These are phyloP conservation scores for Alternaria tenuissima DNA, from an alignment of 2,329 filamentous ascomycete genomes.

Conservation along the genomic window DNA sequence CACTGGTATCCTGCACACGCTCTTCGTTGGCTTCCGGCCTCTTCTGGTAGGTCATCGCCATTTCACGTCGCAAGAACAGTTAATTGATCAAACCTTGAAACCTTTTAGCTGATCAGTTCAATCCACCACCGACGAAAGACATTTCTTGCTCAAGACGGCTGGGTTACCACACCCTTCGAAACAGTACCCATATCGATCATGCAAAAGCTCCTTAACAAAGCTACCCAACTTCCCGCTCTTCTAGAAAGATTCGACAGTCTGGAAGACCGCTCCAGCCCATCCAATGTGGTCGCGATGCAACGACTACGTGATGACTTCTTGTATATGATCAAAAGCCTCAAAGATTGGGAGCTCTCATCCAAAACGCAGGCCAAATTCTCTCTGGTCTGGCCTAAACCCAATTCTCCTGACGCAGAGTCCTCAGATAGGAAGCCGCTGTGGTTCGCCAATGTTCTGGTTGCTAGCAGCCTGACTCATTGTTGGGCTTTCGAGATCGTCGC, in stretches of 20 bases:
- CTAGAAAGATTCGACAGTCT: background rate
- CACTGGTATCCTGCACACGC: constrained; percentile 2
- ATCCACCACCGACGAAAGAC: background rate
- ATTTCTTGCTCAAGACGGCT: background rate
- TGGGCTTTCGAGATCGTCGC: constrained; percentile 16
- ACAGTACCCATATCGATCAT: background rate
- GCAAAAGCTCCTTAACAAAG: background rate
- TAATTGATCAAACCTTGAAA: too few species aligned
- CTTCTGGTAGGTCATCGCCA: background rate
- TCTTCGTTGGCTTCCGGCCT: background rate
- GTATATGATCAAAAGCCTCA: background rate
- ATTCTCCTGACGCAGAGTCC: background rate
- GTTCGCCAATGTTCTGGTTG: constrained; percentile 15
- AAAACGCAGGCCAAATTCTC: background rate
- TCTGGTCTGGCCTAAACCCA: background rate
- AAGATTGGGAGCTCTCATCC: background rate
- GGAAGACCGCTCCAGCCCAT: background rate
- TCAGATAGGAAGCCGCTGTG: constrained; percentile 2
- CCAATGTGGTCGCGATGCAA: background rate
- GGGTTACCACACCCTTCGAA: background rate
- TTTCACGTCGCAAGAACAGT: background rate
- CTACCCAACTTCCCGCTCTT: background rate
- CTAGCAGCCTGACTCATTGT: constrained; percentile 14
- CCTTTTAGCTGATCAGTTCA: background rate
- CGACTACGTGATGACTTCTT: background rate